phyloP scores from a whole-genome alignment of 2,329 filamentous ascomycete species.

The Hawksworthiomyces lignivorus region DNA sequence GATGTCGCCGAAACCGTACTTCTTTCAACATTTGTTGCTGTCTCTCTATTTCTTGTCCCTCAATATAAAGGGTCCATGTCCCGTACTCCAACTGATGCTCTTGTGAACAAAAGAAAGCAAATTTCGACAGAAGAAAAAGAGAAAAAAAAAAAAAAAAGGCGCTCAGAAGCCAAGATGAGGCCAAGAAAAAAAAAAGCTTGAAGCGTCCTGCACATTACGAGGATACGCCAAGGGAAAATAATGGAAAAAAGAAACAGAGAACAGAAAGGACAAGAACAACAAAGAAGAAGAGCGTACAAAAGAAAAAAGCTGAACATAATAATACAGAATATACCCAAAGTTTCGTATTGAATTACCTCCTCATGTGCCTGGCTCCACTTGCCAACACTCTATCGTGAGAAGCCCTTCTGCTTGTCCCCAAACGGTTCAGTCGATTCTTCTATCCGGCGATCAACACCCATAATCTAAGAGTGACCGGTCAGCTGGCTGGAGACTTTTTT shows the following conservation, averaged over 20 bases:
- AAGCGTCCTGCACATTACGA: too few species aligned
- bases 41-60: background rate
- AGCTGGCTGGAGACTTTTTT: too few species aligned
- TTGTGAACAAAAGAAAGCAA: slow-evolving; percentile 1
- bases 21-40: background rate
- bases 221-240: background rate
- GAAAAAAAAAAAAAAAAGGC: slow-evolving; percentile 10
- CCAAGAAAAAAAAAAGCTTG: slow-evolving; percentile 3
- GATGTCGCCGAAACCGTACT: background rate
- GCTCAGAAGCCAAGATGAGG: too few species aligned
- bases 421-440: background rate
- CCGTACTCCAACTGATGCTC: slow-evolving; percentile 3
- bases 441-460: slow-evolving; percentile 61
- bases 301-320: slow-evolving; percentile 17
- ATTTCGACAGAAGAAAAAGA: slow-evolving; percentile 9
- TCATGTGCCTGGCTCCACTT: too few species aligned
- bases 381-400: too few species aligned
- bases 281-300: slow-evolving; percentile 2
- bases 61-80: background rate
- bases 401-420: background rate
- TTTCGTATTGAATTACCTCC: background rate
- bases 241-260: background rate
- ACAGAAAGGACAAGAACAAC: background rate
- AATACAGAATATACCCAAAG: slow-evolving; percentile 10
- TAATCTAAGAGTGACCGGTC: slow-evolving; percentile 42